Evolutionary conservation across 768 basidiomycete genomes (phyloP), one percentile per base, ranked within the genome.

Genomic region (Dendrothele bispora): DNA sequence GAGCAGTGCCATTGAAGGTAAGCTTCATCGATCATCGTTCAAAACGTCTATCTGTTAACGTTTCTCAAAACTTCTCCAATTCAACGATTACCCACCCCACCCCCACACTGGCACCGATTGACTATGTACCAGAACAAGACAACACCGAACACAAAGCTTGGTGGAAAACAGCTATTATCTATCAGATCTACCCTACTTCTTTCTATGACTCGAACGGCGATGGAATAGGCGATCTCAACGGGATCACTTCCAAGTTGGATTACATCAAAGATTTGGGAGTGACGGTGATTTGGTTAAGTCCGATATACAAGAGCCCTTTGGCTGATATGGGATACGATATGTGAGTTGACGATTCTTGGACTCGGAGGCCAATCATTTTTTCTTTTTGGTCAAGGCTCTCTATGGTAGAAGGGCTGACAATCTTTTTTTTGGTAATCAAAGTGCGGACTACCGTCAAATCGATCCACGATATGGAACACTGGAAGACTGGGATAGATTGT

Each of bases 301-400:
- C 86, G 7, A 86, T 89, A 34, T 90, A 86, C 64, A 71, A 74
- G 44, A 82, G 79, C 2, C 86, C 85, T 0, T 67, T 79, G 46
- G 80, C 77, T 2, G 86, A 88, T 62, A 86, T 87, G 84, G 86
- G 84, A 7, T 86, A 86, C 49, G 83, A 85, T 56, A 84, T 84
- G 81, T 82, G 55, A 48, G 74, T 65, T 5, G 4, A n/a, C n/a
- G n/a, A n/a, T 27, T 17, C 20, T 32, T 39, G 15, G 10, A 10
- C 26, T 28, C 24, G 25, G 22, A 21, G 28, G 34, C 48, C 40
- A 30, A 34, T 32, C n/a, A 28, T n/a, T 28, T 35, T 14, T 7
- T 5, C 25, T 14, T 45, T 25, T 17, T 37, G 20, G n/a, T 46
- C 25, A 27, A 26, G 30, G n/a, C 30, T 10, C 30, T n/a, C 30